Conservation (phyloP, 2,329 filamentous ascomycete genomes). For the Colletotrichum navitas region DNA sequence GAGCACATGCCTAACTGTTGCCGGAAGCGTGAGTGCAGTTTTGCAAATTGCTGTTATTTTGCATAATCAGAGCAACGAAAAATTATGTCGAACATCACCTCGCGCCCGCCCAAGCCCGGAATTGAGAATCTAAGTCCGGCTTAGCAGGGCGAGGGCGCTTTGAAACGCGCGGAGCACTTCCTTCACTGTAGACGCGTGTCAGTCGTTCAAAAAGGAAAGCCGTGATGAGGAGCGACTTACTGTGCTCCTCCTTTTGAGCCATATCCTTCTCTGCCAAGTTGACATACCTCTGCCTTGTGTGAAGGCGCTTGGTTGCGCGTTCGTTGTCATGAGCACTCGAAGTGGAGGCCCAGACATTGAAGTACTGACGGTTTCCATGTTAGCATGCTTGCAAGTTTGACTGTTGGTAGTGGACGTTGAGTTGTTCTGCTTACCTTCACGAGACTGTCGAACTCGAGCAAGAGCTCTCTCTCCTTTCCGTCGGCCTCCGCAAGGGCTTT, state of each 20-base stretch:
- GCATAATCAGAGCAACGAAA: constrained; percentile 21
- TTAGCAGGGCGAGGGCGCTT: constrained; percentile 69
- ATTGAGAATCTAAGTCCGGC: constrained; percentile 39
- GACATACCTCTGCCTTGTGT: constrained; percentile 83
- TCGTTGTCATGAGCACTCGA: constrained; percentile 80
- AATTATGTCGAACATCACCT: not conserved
- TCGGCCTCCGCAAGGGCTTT: constrained; percentile 73
- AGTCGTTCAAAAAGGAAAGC: constrained; percentile 32
- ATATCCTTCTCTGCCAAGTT: constrained; percentile 79
- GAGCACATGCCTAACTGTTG: constrained; percentile 17
- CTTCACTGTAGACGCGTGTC: constrained; percentile 53
- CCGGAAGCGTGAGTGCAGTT: not conserved
- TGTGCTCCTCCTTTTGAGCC: constrained; percentile 82
- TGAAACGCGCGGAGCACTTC: constrained; percentile 74
- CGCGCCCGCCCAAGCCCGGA: not conserved
- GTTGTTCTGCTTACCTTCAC: constrained; percentile 64
- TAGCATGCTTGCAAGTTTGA: constrained; percentile 14
- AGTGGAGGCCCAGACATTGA: constrained; percentile 81
- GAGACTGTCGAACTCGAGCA: constrained; percentile 76
- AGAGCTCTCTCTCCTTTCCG: constrained; percentile 72
- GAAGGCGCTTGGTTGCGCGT: constrained; percentile 82
- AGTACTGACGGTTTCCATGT: constrained; percentile 68
- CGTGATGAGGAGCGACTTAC: constrained; percentile 63
- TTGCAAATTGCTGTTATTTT: constrained; percentile 13
- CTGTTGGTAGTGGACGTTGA: not conserved